A percentile compares a stretch with the other conserved stretches of the same genome.
Evolutionary conservation across 495 filamentous ascomycete genomes (phyloP).

Genomic region (Pyrenula massariospora): DNA sequence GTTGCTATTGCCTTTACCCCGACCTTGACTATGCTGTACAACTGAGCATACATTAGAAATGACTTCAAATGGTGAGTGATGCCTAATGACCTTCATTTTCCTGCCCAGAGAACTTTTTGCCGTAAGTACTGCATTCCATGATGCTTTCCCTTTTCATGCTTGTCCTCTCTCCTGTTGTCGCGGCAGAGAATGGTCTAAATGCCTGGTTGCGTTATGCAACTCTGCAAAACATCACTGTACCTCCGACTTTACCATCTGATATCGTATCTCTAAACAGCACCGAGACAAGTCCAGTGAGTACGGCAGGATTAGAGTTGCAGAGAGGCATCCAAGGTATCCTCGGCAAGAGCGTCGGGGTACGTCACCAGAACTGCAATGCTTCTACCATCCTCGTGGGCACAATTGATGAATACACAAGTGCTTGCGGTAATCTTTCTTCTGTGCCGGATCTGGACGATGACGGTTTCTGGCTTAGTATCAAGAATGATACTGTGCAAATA

Average conservation of each 20-base stretch:
- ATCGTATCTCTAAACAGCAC: slow-evolving; percentile 45
- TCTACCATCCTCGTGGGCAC: slow-evolving; percentile 46
- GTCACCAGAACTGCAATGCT: slow-evolving; percentile 11
- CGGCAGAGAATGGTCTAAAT: slow-evolving; percentile 45
- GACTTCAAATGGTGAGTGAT: too few species aligned
- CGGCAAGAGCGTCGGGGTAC: slow-evolving; percentile 26
- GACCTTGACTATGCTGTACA: too few species aligned
- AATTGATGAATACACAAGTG: slow-evolving; percentile 31
- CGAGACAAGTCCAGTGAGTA: slow-evolving; percentile 40
- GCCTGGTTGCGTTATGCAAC: slow-evolving; percentile 58
- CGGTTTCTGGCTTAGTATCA: slow-evolving; percentile 48
- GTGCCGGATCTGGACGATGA: slow-evolving; percentile 41
- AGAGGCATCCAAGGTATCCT: slow-evolving; percentile 44
- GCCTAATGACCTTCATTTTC: too few species aligned
- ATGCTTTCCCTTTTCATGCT: slow-evolving; percentile 13
- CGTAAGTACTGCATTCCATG: too few species aligned
- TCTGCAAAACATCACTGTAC: slow-evolving; percentile 24
- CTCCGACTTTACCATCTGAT: slow-evolving; percentile 18
- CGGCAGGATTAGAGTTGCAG: slow-evolving; percentile 47
- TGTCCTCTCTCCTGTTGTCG: slow-evolving; percentile 14
- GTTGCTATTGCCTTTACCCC: too few species aligned
- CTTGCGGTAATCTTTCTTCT: slow-evolving; percentile 17
- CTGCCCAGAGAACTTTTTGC: too few species aligned
- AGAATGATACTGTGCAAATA: slow-evolving; percentile 37
- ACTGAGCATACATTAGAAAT: too few species aligned